Evolutionary conservation across 208 protist genomes (phyloP), one percentile per base, ranked within the genome.

Genomic region (Leishmania arabica): DNA sequence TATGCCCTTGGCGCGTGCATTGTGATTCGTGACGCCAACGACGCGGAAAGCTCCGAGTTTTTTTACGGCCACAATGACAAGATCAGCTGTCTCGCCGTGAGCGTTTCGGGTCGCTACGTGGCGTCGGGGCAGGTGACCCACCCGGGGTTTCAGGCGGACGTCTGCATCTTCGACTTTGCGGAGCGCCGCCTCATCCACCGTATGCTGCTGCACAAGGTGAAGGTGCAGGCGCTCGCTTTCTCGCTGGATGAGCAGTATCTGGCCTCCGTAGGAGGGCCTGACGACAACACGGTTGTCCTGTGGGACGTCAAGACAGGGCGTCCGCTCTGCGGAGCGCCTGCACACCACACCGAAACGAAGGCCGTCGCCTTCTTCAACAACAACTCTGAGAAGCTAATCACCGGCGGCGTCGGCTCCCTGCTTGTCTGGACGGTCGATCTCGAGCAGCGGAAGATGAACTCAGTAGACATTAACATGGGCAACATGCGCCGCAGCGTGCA

Each of bases 211-310:
- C 98, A 99, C 88, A 99, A 99, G 83, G 96, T 97, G 37, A 96
- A 97, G 83, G 97, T 99, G 47, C 90, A 98, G 88, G 90, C 93
- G 1, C 90, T 99, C 47, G 92, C 96, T 11, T 99, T 99, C 86
- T 99, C 97, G n/a, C 86, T 86, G 40, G 92, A 98, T 62, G 97
- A 99, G 82, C 70, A 89, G 73, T 98, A 91, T 75, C 91, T 99
- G 31, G 97, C 93, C 40, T 98, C 97, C 21, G 88, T 99, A 74
- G 98, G 98, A 53, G 98, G 97, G 47, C 70, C 92, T 37, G 98
- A 99, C 85, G 98, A 99, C 87, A 99, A 99, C 89, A 95, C 92
- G 11, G 89, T 99, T 3, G 98, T 99, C 3, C 84, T 99, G 27
- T 99, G 98, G 97, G 95, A 99, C 74, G 90, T 99, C 34, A 84